Conservation (phyloP, 257 asterid genomes). For the Gardenia jasminoides region DNA sequence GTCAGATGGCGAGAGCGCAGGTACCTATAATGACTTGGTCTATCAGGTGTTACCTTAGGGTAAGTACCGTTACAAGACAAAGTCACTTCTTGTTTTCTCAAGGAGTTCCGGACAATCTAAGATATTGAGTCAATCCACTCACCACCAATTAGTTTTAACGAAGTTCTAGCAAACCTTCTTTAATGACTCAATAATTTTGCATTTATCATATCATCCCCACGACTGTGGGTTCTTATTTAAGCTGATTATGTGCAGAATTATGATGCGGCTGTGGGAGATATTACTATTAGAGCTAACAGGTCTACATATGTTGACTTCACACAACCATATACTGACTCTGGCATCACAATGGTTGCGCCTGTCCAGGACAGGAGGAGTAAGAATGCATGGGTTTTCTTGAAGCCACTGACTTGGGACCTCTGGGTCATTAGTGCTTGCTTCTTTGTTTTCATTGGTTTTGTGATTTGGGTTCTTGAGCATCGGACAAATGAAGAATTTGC, state of each 20-base stretch:
- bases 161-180: too few species aligned
- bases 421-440: slow-evolving; percentile 47
- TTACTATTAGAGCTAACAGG: slow-evolving; percentile 43
- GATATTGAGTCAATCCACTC: too few species aligned
- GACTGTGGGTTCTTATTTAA: not conserved
- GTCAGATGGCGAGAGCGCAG: slow-evolving; percentile 28
- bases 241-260: slow-evolving; percentile 17
- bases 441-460: slow-evolving; percentile 39
- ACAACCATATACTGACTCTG: slow-evolving; percentile 47
- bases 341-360: slow-evolving; percentile 44
- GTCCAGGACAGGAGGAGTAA: slow-evolving; percentile 19
- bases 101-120: too few species aligned
- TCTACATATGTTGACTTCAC: slow-evolving; percentile 48
- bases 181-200: too few species aligned
- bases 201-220: not conserved
- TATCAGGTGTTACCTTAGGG: slow-evolving; percentile 38
- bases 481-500: slow-evolving; percentile 40
- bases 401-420: slow-evolving; percentile 47
- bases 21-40: slow-evolving; percentile 48
- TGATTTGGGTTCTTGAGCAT: slow-evolving; percentile 58
- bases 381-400: slow-evolving; percentile 42
- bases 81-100: too few species aligned
- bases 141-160: too few species aligned
- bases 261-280: slow-evolving; percentile 43
- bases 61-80: not conserved